Base-by-base conservation (phyloP, 148 eudicot genomes). In the Chenopodium suecicum region DNA sequence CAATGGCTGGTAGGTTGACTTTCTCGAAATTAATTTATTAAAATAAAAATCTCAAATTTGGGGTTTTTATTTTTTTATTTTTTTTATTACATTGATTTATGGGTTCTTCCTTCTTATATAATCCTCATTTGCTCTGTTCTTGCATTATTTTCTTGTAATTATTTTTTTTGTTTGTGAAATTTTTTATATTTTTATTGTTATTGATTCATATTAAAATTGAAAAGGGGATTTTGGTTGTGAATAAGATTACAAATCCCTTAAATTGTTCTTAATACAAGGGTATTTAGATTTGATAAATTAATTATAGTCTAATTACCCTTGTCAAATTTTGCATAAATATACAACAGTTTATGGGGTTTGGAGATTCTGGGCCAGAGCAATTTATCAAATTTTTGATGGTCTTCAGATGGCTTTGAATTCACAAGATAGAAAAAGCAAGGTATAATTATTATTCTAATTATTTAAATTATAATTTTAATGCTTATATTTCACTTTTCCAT, bases 351-450 rank as follows among this genome's bases (percentile, higher is more conserved):
- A 76, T 78, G 86, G 88, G 52, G 22, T 75, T 70, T 69, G 86
- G 84, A 78, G 86, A 74, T 58, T 78, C 60, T 81, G 82, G 77
- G 79, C 56, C 81, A 80, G 77, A 83, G 64, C 82, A 78, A 76
- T 86, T 70, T 70, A 69, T 73, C 82, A 86, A 62, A 81, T 81
- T 52, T 34, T 86, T 70, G 80, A 68, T 81, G 84, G 60, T 73
- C 69, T 86, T 78, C 78, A 75, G 20, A 86, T 86, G 85, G 75
- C 82, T 76, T 52, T 86, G 81, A 83, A 78, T 77, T 63, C 63
- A 69, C 86, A 86, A 73, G 86, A 78, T 22, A 81, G 41, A 64
- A 86, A 86, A 84, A 84, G 78, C 74, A 86, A 84, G 88, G 88
- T 86, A 84, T 70, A 29, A 25, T 78, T 67, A 65, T 54, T 16